Conservation (phyloP, 2,329 filamentous ascomycete species). For the Diaporthe vaccinii region DNA sequence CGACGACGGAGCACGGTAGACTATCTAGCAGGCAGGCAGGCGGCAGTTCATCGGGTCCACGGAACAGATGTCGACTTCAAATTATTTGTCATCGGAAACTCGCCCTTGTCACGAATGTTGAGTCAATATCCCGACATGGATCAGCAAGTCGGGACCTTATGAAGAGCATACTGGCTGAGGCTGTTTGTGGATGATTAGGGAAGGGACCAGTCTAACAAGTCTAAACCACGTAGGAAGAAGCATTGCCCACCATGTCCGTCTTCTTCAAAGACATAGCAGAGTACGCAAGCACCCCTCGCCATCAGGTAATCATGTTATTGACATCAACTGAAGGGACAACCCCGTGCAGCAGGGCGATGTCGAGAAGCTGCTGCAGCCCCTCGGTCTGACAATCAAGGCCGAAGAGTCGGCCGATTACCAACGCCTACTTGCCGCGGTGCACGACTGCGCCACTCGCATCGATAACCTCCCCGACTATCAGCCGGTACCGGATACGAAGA, state of each 20-base stretch:
- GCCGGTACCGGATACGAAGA: neutral
- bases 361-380: conserved; percentile 50
- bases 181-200: neutral
- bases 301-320: neutral
- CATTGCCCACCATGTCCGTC: conserved; percentile 50
- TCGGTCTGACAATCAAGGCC: conserved; percentile 54
- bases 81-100: neutral
- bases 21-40: no score
- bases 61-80: neutral
- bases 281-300: neutral
- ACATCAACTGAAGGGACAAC: conserved; percentile 41
- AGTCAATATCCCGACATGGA: neutral
- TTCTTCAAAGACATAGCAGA: conserved; percentile 54
- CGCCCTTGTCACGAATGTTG: neutral
- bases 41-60: neutral
- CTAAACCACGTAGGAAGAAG: conserved; percentile 38
- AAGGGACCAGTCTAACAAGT: neutral
- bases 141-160: neutral
- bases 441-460: conserved; percentile 63
- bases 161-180: neutral
- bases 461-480: conserved; percentile 58
- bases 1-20: neutral
- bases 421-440: conserved; percentile 63
- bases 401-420: conserved; percentile 59
- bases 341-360: conserved; percentile 57